Base-by-base conservation (phyloP, 2,329 filamentous ascomycete genomes). In the Drechslerella coelobrocha region DNA sequence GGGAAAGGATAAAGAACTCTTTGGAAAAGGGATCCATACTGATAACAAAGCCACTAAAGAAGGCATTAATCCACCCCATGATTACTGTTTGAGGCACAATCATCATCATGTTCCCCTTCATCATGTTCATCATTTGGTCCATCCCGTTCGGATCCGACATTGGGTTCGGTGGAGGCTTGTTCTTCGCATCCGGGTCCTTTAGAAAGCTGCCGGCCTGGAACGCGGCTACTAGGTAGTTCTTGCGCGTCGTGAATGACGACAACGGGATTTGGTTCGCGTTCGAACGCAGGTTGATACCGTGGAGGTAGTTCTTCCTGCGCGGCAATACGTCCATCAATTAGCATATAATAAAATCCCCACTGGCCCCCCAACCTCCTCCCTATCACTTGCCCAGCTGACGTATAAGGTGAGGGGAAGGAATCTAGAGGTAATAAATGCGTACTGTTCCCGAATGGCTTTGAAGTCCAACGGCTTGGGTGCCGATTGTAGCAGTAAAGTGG, bases 71-170 rank as follows among this genome's bases (percentile, higher is more conserved):
- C 94, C 94, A 99, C 74, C 93, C 94, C 94, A 99, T 99, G 75
- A 99, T 99, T 78, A 99, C 81, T 4, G 92, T 97, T 80, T 99
- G 96, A 52, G 94, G 94, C 66, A 99, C 91, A 83, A 99, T 97
- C 94, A 97, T 99, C 74, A 94, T 93, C 90, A 99, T 96, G 78
- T 99, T 96, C 65, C 92, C 92, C 85, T 99, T 99, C 91, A 99
- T 96, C 91, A 96, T 96, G 75, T 94, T 93, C 94, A 99, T 99
- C 94, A 99, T 99, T 75, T 92, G 93, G 78, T 99, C 95, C 94
- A 99, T 99, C 66, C 91, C 91, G 51, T 89, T 89, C 21, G 95
- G 95, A 79, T 99, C 94, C 9, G 89, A 90, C 86, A 99, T 92
- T 2, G 94, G 94, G 80, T 97, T 99, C 37, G 91, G 87, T 19